phyloP scores from a whole-genome alignment of 2,329 filamentous ascomycete species.

The Fusarium redolens region DNA sequence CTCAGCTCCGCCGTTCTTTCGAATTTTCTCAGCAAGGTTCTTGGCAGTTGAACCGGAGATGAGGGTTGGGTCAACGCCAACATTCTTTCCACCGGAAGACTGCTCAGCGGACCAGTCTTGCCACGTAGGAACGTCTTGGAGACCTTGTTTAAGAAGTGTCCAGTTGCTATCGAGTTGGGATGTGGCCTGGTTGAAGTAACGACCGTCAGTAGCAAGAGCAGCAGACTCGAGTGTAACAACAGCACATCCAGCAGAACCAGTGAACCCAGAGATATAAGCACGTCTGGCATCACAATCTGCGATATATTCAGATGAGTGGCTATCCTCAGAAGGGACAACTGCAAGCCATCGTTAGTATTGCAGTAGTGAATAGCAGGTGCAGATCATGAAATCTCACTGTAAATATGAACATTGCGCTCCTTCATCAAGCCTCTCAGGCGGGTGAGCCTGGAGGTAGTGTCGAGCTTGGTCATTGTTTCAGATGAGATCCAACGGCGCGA shows the following conservation, averaged over 20 bases:
- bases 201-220: conserved; percentile 91
- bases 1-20: conserved; percentile 83
- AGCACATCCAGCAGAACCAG: conserved; percentile 92
- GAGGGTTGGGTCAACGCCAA: conserved; percentile 90
- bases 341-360: conserved; percentile 29
- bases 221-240: conserved; percentile 89
- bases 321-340: conserved; percentile 98
- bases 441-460: conserved; percentile 81
- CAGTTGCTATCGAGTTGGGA: conserved; percentile 94
- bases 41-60: conserved; percentile 73
- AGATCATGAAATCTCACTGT: conserved; percentile 71
- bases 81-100: conserved; percentile 84
- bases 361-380: neutral
- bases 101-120: conserved; percentile 95
- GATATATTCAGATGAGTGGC: conserved; percentile 98
- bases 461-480: conserved; percentile 60
- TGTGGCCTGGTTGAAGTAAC: conserved; percentile 96
- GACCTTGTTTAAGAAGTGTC: conserved; percentile 89
- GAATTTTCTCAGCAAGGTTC: conserved; percentile 86
- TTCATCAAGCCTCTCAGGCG: conserved; percentile 88
- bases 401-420: conserved; percentile 87
- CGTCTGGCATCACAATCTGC: conserved; percentile 93
- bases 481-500: conserved; percentile 35
- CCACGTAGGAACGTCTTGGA: conserved; percentile 95
- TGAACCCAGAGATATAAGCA: conserved; percentile 93